These are phyloP conservation scores for Claviceps maximensis DNA, from an alignment of 2,329 filamentous ascomycete genomes.

Conservation along the genomic window DNA sequence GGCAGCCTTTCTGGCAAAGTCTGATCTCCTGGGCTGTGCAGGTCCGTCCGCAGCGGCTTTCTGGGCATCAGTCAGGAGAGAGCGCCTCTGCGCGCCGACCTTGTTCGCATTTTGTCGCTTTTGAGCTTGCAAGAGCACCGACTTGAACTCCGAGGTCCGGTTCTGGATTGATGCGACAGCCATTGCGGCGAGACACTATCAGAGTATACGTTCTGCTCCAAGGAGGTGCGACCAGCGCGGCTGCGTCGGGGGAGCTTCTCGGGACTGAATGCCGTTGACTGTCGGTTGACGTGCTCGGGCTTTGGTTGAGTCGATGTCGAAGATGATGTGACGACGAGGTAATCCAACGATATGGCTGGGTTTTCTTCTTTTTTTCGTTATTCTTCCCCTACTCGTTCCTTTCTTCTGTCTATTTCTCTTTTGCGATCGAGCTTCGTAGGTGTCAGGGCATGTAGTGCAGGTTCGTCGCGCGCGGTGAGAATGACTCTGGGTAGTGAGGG, in stretches of 20 bases:
- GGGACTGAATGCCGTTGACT: too few species aligned
- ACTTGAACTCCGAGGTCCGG: constrained; percentile 87
- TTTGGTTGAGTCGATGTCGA: not conserved
- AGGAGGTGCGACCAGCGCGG: constrained; percentile 23
- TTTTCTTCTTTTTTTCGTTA: not conserved
- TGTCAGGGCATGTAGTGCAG: not conserved
- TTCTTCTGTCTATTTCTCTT: not conserved
- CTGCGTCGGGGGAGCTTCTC: constrained; percentile 6
- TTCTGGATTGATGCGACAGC: constrained; percentile 77
- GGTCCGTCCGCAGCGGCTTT: constrained; percentile 48
- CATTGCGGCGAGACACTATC: constrained; percentile 28
- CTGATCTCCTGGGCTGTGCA: constrained; percentile 53
- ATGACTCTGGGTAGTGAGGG: not conserved
- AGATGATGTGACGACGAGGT: not conserved
- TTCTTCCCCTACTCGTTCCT: not conserved
- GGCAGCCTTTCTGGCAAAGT: constrained; percentile 84
- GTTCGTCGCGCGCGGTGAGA: not conserved
- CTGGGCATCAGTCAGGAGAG: constrained; percentile 62
- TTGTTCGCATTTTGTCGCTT: constrained; percentile 65
- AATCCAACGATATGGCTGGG: not conserved
- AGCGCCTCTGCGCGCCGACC: constrained; percentile 65
- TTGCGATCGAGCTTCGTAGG: not conserved
- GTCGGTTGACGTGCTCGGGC: not conserved
- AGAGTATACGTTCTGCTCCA: not conserved
- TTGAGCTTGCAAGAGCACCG: constrained; percentile 77